Evolutionary conservation across 2,329 filamentous ascomycete species (phyloP), one percentile per base, ranked within the genome.

Genomic region (Pezicula neosporulosa): DNA sequence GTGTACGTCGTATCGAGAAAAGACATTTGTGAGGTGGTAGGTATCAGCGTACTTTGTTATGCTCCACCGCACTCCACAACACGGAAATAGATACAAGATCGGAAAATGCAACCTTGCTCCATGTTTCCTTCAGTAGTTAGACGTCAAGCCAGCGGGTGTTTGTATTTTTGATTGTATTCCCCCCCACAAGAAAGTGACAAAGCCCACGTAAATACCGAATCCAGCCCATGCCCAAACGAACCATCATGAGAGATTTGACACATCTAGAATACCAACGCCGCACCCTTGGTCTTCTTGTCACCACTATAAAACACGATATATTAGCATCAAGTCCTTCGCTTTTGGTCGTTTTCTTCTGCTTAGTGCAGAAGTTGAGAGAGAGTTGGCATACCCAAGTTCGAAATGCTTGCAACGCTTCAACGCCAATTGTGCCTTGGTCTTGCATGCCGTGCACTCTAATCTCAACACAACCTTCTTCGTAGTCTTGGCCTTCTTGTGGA

Each of bases 231-330:
- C 55, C 56, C 54, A 59, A 42, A 56, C 52, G 50, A 59, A 56
- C 56, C 49, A 59, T 44, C 42, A 44, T 44, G 19, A 44, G 27
- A 39, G 15, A 19, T 16, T 39, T 16, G 37, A 39, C 37, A 58
- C 77, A 82, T 80, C 87, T 96, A 99, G 86, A 99, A 99, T 71
- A 99, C 94, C 72, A 99, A 86, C 78, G 94, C 94, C 70, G 94
- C 94, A 88, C 94, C 94, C 91, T 99, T 99, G 70, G 94, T 99
- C 90, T 99, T 99, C 92, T 99, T 99, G 88, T 99, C 94, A 86
- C 94, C 94, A 87, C 94, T 96, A 67, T 69, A 65, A 51, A 55
- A 59, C 18, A 56, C 61, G 59, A 56, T 54, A 52, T 46, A 68
- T 81, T 72, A 81, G 75, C 60, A 69, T 63, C 47, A 46, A 37